Evolutionary conservation across 495 filamentous ascomycete species (phyloP).

Genomic region (Penicillium alfredii): DNA sequence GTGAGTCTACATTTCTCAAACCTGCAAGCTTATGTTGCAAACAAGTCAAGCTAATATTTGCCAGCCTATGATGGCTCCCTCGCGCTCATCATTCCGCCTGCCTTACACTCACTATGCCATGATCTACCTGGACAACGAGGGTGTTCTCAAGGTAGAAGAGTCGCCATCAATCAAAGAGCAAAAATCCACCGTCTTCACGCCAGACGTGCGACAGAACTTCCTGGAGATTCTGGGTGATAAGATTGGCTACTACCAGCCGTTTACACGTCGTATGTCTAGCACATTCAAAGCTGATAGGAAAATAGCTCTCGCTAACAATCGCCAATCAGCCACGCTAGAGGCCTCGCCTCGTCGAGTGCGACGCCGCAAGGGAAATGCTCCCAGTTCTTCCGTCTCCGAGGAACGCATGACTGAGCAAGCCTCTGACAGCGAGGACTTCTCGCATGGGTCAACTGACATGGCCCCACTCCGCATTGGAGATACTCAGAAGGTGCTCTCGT

Average conservation of each 20-base stretch:
- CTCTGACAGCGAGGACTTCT: slow-evolving; percentile 23
- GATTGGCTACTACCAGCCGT: slow-evolving; percentile 26
- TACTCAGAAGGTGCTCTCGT: slow-evolving; percentile 28
- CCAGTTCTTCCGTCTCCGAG: slow-evolving; percentile 11
- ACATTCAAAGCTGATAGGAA: not conserved
- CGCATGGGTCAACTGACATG: slow-evolving; percentile 27
- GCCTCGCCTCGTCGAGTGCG: slow-evolving; percentile 29
- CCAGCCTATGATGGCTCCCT: slow-evolving; percentile 30
- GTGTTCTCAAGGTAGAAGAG: slow-evolving; percentile 32
- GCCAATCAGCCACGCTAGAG: slow-evolving; percentile 11
- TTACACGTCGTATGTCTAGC: slow-evolving; percentile 25
- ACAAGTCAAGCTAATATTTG: slow-evolving; percentile 2
- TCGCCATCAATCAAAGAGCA: slow-evolving; percentile 35
- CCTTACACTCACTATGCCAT: slow-evolving; percentile 37
- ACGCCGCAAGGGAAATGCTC: slow-evolving; percentile 27
- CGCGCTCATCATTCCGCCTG: slow-evolving; percentile 25
- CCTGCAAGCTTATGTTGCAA: not conserved
- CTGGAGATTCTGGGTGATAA: slow-evolving; percentile 31
- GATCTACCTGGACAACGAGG: slow-evolving; percentile 39
- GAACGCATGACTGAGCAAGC: slow-evolving; percentile 21
- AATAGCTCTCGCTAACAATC: not conserved
- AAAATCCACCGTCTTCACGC: slow-evolving; percentile 31
- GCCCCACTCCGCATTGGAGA: slow-evolving; percentile 37
- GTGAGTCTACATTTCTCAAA: slow-evolving; percentile 18
- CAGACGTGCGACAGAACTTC: slow-evolving; percentile 35